These are phyloP conservation scores for Stromatinia cepivora DNA, from an alignment of 2,329 filamentous ascomycete genomes.

Conservation along the genomic window DNA sequence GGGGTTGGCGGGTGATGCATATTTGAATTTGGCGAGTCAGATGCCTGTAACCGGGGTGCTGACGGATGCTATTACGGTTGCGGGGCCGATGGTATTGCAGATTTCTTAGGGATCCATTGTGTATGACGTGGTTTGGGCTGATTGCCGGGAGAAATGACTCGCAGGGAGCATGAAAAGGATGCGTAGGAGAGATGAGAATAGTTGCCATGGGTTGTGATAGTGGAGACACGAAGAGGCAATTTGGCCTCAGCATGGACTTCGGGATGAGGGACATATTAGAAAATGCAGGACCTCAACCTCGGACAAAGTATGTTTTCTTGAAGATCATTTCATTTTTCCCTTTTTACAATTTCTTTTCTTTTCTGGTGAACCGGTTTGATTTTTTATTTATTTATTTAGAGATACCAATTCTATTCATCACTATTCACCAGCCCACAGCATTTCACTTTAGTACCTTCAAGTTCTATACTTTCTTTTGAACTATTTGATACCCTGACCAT, in stretches of 20 bases:
- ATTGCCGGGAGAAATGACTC: not conserved
- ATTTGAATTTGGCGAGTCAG: conserved; percentile 63
- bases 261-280: not conserved
- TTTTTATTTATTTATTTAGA: not conserved
- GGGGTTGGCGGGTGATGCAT: conserved; percentile 62
- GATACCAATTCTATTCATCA: not conserved
- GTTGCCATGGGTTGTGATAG: not conserved
- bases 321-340: too few species aligned
- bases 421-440: not conserved
- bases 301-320: not conserved
- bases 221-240: not conserved
- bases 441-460: too few species aligned
- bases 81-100: conserved; percentile 61
- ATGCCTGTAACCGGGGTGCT: conserved; percentile 53
- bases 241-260: not conserved
- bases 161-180: not conserved
- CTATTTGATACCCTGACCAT: too few species aligned
- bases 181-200: not conserved
- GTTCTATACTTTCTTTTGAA: not conserved
- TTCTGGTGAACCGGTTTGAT: too few species aligned
- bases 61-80: conserved; percentile 64
- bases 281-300: not conserved
- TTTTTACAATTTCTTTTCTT: not conserved
- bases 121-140: not conserved
- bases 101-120: conserved; percentile 32